Base-by-base conservation (phyloP, 2,329 filamentous ascomycete species). In the Diaporthe sp. region DNA sequence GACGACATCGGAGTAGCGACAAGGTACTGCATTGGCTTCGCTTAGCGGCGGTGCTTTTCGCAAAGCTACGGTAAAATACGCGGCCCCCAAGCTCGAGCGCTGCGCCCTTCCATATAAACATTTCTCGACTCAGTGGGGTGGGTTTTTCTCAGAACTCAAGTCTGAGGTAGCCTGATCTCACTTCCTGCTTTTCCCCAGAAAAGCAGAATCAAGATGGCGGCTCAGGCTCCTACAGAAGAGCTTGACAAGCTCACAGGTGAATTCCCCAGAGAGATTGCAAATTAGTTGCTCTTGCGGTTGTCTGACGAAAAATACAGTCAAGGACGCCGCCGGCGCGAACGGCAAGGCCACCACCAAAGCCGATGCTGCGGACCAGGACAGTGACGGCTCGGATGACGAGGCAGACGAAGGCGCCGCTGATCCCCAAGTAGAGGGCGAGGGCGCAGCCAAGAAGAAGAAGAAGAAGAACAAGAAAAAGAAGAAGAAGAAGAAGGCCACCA, bases 401-500 rank as follows among this genome's bases (percentile, higher is more conserved):
- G 87, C 85, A 4, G 88, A 88, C 28, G 86, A 84, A 25, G 80
- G 81, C 12, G 80, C 81, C 19, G 82, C 82, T 9, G 85, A 84
- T 8, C 82, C 82, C 12, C 82, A 78, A 52, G 84, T 80, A 33
- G 83, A 83, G 8, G 84, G 84, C 77, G 83, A 84, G 38, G 84
- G 81, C 69, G 82, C 81, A 55, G 82, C 82, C 64, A 93, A 93
- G 83, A 95, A 95, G 86, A 95, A 95, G 86, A 96, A 96, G 88
- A 95, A 95, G 89, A 94, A 92, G 88, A 93, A 91, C 85, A 90
- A 92, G 82, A 92, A 91, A 83, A 93, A 91, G 87, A 93, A 93
- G 89, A 93, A 92, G 83, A 89, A 89, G 85, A 89, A 88, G 83
- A 82, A 83, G 22, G 88, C 92, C 69, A 95, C 93, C 73, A 88